phyloP scores from a whole-genome alignment of 2,329 filamentous ascomycete genomes.

The Ampelomyces quisqualis region DNA sequence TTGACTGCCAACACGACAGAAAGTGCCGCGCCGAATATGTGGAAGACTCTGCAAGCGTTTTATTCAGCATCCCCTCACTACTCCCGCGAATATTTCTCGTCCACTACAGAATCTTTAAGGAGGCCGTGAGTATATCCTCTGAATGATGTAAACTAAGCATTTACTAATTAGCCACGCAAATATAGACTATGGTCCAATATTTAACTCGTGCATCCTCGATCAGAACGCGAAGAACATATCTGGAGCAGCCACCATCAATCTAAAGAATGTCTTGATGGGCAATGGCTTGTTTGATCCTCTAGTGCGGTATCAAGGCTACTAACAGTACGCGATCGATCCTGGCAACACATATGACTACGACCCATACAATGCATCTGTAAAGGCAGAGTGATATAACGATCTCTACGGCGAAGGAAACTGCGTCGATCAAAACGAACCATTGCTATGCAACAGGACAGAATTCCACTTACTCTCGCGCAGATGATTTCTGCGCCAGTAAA shows the following conservation, averaged over 20 bases:
- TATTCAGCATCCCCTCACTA: slow-evolving; percentile 60
- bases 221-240: slow-evolving; percentile 49
- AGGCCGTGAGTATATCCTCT: slow-evolving; percentile 48
- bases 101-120: slow-evolving; percentile 60
- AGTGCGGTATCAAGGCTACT: slow-evolving; percentile 59
- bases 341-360: slow-evolving; percentile 60
- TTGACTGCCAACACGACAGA: slow-evolving; percentile 56
- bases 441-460: slow-evolving; percentile 57
- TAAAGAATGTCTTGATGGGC: slow-evolving; percentile 56
- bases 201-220: slow-evolving; percentile 47
- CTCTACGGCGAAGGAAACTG: slow-evolving; percentile 64
- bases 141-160: too few relatives aligned
- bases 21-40: slow-evolving; percentile 59
- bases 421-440: slow-evolving; percentile 56
- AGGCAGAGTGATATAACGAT: slow-evolving; percentile 58
- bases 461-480: slow-evolving; percentile 55
- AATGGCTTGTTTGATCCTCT: slow-evolving; percentile 62
- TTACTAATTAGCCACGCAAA: not conserved
- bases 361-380: slow-evolving; percentile 53
- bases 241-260: slow-evolving; percentile 51
- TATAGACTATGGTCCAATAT: slow-evolving; percentile 3
- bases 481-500: slow-evolving; percentile 56
- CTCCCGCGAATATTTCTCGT: slow-evolving; percentile 53
- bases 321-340: slow-evolving; percentile 58
- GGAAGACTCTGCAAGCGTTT: slow-evolving; percentile 63